Conservation (phyloP, 257 asterid genomes). For the Ligustrum vulgare region DNA sequence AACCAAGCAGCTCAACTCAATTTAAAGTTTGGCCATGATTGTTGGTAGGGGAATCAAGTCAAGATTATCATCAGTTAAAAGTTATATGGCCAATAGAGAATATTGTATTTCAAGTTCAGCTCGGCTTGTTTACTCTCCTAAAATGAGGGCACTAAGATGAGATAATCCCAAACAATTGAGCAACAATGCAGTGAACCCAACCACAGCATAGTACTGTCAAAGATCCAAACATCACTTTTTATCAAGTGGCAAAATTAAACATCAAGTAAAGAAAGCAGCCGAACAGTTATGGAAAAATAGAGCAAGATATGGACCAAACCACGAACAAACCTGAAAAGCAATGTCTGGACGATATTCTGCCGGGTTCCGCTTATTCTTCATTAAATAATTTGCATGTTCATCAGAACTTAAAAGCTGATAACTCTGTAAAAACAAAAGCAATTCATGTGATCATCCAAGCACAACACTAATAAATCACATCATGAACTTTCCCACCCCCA, state of each 20-base stretch:
- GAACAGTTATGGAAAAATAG: not conserved
- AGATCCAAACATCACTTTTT: constrained; percentile 3
- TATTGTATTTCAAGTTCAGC: not conserved
- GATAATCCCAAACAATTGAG: not conserved
- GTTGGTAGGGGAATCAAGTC: not conserved
- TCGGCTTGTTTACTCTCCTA: not conserved
- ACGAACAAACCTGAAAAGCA: constrained; percentile 68
- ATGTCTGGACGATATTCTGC: constrained; percentile 86
- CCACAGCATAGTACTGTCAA: not conserved
- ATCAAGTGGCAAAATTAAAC: not conserved
- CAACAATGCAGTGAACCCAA: not conserved
- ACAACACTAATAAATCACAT: not conserved
- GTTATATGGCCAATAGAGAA: not conserved
- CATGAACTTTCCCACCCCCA: not conserved
- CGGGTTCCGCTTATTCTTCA: constrained; percentile 59
- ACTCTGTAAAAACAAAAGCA: constrained; percentile 36
- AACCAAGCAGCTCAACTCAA: not conserved
- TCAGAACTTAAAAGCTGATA: constrained; percentile 88
- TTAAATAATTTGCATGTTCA: constrained; percentile 61
- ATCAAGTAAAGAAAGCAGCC: not conserved
- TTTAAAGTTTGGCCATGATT: not conserved
- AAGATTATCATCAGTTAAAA: not conserved
- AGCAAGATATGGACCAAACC: not conserved
- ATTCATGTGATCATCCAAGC: not conserved
- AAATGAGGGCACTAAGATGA: constrained; percentile 13